Conservation (phyloP, 2,329 filamentous ascomycete genomes). For the Exophiala alcalophila region DNA sequence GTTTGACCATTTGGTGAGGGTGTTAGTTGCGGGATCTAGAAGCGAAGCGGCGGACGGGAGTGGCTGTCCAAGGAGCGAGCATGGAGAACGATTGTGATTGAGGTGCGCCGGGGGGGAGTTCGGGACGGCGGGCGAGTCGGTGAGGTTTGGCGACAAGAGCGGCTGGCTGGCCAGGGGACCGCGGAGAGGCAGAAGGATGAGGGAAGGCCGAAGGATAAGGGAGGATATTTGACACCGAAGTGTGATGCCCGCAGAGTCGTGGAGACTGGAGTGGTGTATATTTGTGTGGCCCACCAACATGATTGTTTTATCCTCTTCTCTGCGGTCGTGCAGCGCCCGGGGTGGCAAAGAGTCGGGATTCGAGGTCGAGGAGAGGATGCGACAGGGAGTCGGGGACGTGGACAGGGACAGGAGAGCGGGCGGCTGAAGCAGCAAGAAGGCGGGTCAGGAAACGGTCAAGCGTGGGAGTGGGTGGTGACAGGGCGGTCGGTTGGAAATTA, state of each 20-base stretch:
- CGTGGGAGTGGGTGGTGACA: constrained; percentile 14
- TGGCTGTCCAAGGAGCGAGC: constrained; percentile 27
- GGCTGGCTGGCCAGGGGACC: too few relatives aligned
- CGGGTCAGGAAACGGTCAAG: constrained; percentile 26
- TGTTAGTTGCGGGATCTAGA: constrained; percentile 32
- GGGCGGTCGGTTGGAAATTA: too few relatives aligned
- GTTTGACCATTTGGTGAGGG: constrained; percentile 21
- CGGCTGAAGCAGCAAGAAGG: constrained; percentile 25
- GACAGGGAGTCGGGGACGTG: constrained; percentile 2
- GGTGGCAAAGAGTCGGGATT: too few relatives aligned
- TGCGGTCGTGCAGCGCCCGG: too few relatives aligned
- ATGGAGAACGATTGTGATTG: constrained; percentile 21
- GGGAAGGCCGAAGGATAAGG: too few relatives aligned
- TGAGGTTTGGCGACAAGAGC: too few relatives aligned
- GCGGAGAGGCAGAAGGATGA: too few relatives aligned
- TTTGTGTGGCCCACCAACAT: too few relatives aligned
- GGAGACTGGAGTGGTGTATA: too few relatives aligned
- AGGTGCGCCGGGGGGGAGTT: constrained; percentile 22
- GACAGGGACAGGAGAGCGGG: constrained; percentile 1
- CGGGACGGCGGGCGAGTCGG: constrained; percentile 13
- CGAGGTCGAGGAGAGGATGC: too few relatives aligned
- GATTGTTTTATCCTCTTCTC: constrained; percentile 4
- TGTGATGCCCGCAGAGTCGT: too few relatives aligned
- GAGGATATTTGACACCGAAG: too few relatives aligned
- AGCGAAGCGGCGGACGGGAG: constrained; percentile 29